Evolutionary conservation across 2,329 filamentous ascomycete genomes (phyloP).

Genomic region (Grosmannia serpens): DNA sequence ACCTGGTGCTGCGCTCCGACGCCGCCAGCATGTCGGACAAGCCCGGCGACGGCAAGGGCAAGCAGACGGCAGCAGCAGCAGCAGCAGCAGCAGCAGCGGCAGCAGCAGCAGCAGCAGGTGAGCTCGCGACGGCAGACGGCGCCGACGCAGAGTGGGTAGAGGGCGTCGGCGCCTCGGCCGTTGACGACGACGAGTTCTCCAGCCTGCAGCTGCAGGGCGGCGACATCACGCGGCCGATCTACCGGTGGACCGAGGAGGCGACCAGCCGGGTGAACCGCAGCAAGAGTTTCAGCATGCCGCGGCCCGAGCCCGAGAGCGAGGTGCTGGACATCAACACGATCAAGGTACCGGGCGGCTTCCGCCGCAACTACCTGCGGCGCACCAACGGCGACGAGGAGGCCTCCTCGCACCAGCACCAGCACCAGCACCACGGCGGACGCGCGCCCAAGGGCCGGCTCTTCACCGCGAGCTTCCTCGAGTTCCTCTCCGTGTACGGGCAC

Average conservation of each 20-base stretch:
- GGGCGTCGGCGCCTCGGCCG: slow-evolving; percentile 10
- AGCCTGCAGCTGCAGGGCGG: slow-evolving; percentile 88
- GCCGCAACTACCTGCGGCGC: slow-evolving; percentile 77
- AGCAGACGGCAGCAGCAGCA: slow-evolving; percentile 37
- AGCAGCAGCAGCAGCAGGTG: slow-evolving; percentile 12
- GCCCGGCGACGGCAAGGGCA: slow-evolving; percentile 40
- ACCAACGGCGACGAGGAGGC: slow-evolving; percentile 56
- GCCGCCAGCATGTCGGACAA: slow-evolving; percentile 38
- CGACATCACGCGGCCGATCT: slow-evolving; percentile 88
- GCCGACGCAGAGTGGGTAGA: slow-evolving; percentile 3
- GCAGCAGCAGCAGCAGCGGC: slow-evolving; percentile 37
- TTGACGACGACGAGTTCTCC: slow-evolving; percentile 73
- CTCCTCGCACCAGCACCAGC: not conserved
- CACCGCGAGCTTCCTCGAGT: slow-evolving; percentile 91
- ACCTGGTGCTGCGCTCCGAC: slow-evolving; percentile 63
- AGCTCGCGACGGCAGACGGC: not conserved
- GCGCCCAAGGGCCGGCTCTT: slow-evolving; percentile 51
- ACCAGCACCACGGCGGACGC: not conserved
- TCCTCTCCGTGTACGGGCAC: slow-evolving; percentile 88
- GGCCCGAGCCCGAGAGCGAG: slow-evolving; percentile 69
- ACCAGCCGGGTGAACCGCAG: slow-evolving; percentile 63
- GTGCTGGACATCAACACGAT: slow-evolving; percentile 80
- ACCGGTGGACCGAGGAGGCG: slow-evolving; percentile 89
- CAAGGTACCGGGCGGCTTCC: slow-evolving; percentile 85
- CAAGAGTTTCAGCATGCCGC: slow-evolving; percentile 72